These are phyloP conservation scores for Leavenworthia alabamica DNA, from an alignment of 345 rosid genomes.

Conservation along the genomic window DNA sequence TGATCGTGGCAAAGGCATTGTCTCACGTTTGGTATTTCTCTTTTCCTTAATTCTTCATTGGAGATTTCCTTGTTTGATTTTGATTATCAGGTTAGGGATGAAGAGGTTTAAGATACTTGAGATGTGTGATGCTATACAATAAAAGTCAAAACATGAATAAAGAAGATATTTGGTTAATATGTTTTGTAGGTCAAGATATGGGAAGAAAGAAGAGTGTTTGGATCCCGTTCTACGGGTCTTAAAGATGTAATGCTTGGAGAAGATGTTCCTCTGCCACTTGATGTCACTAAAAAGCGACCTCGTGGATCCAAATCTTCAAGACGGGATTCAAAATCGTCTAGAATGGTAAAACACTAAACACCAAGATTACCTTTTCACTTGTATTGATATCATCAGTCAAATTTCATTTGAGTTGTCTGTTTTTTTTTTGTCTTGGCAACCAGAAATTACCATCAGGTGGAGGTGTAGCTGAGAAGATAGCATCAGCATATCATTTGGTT, in stretches of 20 bases:
- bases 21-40: constrained; percentile 59
- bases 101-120: not conserved
- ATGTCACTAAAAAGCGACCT: constrained; percentile 65
- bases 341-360: constrained; percentile 43
- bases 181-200: constrained; percentile 66
- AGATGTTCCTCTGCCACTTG: constrained; percentile 63
- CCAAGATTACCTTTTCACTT: not conserved
- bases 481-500: constrained; percentile 74
- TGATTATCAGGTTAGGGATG: constrained; percentile 14
- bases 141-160: not conserved
- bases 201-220: constrained; percentile 96
- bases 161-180: not conserved
- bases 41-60: not conserved
- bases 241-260: constrained; percentile 77
- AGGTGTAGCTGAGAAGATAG: constrained; percentile 78
- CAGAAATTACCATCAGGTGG: constrained; percentile 79
- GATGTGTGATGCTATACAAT: not conserved
- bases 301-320: constrained; percentile 69
- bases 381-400: constrained; percentile 5
- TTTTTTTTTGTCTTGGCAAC: not conserved
- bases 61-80: not conserved
- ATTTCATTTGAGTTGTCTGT: not conserved
- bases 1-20: constrained; percentile 70
- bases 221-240: constrained; percentile 61
- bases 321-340: constrained; percentile 79